phyloP scores from a whole-genome alignment of 2,329 filamentous ascomycete species.

The Penicillium sp. region DNA sequence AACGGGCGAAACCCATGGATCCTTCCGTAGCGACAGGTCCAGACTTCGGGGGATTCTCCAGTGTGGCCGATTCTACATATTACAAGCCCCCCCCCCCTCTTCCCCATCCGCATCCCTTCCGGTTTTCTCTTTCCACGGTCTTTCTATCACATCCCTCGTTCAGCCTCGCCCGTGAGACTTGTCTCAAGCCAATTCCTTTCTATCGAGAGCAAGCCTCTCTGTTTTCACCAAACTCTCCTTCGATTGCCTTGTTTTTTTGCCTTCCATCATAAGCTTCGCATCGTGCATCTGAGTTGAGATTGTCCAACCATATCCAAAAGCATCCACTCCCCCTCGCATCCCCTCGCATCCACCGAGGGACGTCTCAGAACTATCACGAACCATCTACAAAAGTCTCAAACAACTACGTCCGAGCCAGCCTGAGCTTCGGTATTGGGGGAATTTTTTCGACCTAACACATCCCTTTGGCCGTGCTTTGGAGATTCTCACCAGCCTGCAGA shows the following conservation, averaged over 20 bases:
- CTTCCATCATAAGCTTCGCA: background rate
- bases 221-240: background rate
- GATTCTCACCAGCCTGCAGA: slow-evolving; percentile 12
- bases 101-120: background rate
- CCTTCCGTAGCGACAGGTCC: background rate
- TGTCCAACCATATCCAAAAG: background rate
- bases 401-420: background rate
- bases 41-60: no score
- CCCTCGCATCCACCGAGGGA: background rate
- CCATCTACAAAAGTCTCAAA: background rate
- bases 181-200: slow-evolving; percentile 2
- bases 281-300: background rate
- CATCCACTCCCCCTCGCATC: background rate
- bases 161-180: background rate
- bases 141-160: background rate
- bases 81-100: slow-evolving; percentile 3
- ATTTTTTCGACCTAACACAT: background rate
- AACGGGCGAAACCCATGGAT: background rate
- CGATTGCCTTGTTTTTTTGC: background rate
- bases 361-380: background rate
- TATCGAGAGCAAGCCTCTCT: slow-evolving; percentile 10
- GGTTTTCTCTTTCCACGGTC: background rate
- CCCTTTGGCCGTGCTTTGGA: slow-evolving; percentile 14
- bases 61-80: background rate
- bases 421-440: background rate